Evolutionary conservation across 441 rosid species (phyloP).

Genomic region (Adansonia rubrostipa): DNA sequence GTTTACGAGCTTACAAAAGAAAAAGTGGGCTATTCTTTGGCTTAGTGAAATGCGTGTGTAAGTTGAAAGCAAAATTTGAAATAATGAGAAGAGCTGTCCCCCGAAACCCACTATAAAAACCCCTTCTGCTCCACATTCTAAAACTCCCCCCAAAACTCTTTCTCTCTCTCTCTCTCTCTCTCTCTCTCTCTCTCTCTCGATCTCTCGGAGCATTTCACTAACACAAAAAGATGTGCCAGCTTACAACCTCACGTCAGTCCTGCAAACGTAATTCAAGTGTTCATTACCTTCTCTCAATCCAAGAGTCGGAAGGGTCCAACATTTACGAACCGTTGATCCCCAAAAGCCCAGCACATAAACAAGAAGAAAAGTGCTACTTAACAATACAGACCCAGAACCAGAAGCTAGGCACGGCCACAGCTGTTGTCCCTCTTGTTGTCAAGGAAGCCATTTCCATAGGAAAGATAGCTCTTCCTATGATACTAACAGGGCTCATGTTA

Average conservation of each 20-base stretch:
- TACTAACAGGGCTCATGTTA: constrained; percentile 75
- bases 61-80: not conserved
- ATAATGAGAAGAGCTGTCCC: not conserved
- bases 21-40: too few relatives aligned
- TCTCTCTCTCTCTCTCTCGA: constrained; percentile 1
- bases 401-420: constrained; percentile 10
- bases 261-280: not conserved
- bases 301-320: constrained; percentile 5
- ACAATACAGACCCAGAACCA: constrained; percentile 10
- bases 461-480: constrained; percentile 69
- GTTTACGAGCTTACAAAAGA: not conserved
- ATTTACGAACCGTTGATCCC: constrained; percentile 38
- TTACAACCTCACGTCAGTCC: not conserved
- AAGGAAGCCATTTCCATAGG: constrained; percentile 60
- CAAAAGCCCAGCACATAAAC: constrained; percentile 32
- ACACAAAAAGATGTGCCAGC: constrained; percentile 47
- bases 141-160: not conserved
- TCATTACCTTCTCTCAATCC: not conserved
- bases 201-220: not conserved
- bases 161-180: constrained; percentile 5
- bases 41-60: too few relatives aligned
- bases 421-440: constrained; percentile 35
- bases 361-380: constrained; percentile 18
- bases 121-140: not conserved
- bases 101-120: constrained; percentile 44